A percentile compares a stretch with the other conserved stretches of the same genome.
Conservation (phyloP, 2,329 filamentous ascomycete species). For the Ceratocystis huliohia region DNA sequence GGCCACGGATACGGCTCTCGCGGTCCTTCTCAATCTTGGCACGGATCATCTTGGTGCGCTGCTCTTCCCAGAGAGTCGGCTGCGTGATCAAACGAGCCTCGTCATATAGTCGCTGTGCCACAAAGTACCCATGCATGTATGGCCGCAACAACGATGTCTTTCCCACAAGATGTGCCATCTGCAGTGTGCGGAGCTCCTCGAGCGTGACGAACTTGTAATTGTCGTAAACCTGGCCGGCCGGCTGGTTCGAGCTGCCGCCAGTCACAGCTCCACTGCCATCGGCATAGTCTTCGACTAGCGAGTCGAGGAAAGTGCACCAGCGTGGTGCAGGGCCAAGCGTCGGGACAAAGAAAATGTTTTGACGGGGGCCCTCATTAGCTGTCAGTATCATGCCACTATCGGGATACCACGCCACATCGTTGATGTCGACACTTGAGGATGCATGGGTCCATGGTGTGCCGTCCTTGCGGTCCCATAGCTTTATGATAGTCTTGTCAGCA, state of each 20-base stretch:
- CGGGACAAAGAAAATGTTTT: constrained; percentile 90
- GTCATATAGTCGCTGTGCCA: constrained; percentile 88
- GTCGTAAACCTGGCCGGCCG: constrained; percentile 74
- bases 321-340: constrained; percentile 84
- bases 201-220: constrained; percentile 97
- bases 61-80: constrained; percentile 86
- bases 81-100: constrained; percentile 87
- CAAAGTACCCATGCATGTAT: constrained; percentile 99
- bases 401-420: constrained; percentile 84
- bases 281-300: constrained; percentile 96
- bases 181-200: constrained; percentile 72
- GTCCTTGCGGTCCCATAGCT: constrained; percentile 77
- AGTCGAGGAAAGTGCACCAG: constrained; percentile 96
- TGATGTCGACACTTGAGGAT: constrained; percentile 87
- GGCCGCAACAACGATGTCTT: constrained; percentile 80
- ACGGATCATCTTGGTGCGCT: constrained; percentile 78
- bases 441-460: constrained; percentile 91
- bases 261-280: constrained; percentile 35
- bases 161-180: constrained; percentile 76
- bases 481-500: constrained; percentile 90
- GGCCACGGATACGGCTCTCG: constrained; percentile 84
- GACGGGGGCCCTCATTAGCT: constrained; percentile 89
- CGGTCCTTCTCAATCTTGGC: constrained; percentile 95
- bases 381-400: constrained; percentile 91
- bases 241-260: constrained; percentile 31